phyloP scores from a whole-genome alignment of 805 yeast genomes.

The Nakazawaea wyomingensis region DNA sequence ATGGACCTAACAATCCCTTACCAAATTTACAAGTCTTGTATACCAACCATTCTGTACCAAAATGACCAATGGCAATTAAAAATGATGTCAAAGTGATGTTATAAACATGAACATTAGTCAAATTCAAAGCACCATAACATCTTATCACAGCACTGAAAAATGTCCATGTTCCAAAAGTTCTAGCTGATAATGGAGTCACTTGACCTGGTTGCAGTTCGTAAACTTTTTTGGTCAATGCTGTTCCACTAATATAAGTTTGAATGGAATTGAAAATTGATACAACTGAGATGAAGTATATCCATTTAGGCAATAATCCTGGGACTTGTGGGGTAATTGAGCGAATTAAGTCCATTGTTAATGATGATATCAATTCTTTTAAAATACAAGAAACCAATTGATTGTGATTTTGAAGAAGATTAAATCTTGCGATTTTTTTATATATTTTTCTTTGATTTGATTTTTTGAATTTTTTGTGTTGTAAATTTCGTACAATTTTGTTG shows the following conservation, averaged over 20 bases:
- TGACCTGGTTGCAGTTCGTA: slow-evolving; percentile 61
- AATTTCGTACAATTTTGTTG: too few species aligned
- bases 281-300: slow-evolving; percentile 63
- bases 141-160: slow-evolving; percentile 79
- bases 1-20: slow-evolving; percentile 85
- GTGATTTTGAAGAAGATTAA: not conserved
- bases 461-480: too few species aligned
- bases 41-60: slow-evolving; percentile 74
- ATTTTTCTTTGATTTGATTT: not conserved
- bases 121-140: slow-evolving; percentile 78
- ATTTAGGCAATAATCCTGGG: slow-evolving; percentile 66
- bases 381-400: not conserved
- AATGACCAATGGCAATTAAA: slow-evolving; percentile 78
- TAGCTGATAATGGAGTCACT: slow-evolving; percentile 67
- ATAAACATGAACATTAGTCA: slow-evolving; percentile 65
- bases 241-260: slow-evolving; percentile 78
- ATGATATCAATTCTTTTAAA: too few species aligned
- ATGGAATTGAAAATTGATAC: slow-evolving; percentile 90
- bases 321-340: slow-evolving; percentile 30
- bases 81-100: slow-evolving; percentile 77
- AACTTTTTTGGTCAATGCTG: slow-evolving; percentile 71
- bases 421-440: not conserved
- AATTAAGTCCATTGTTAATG: not conserved
- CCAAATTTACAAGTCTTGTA: slow-evolving; percentile 80
- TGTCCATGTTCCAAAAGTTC: slow-evolving; percentile 99